Evolutionary conservation across 257 asterid genomes (phyloP).

Genomic region (Paraleonurus japonicus): DNA sequence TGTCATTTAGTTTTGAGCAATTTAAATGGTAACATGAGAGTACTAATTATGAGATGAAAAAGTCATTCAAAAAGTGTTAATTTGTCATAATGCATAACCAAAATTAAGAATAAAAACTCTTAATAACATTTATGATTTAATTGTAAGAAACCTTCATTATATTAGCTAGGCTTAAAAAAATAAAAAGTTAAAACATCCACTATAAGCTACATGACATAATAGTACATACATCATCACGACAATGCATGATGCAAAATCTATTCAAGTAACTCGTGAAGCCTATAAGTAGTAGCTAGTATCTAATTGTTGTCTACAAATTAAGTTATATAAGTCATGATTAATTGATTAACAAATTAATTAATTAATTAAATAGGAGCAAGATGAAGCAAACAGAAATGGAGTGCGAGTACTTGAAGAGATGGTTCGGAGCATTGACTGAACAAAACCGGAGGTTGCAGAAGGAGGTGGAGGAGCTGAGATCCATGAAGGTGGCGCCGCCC

Average conservation of each 20-base stretch:
- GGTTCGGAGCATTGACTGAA: conserved; percentile 60
- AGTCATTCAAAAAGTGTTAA: no score
- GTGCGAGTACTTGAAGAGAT: conserved; percentile 66
- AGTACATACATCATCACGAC: neutral
- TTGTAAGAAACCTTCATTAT: no score
- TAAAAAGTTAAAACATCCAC: neutral
- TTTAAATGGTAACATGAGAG: no score
- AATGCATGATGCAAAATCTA: neutral
- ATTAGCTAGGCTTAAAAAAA: no score
- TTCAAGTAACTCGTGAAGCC: neutral
- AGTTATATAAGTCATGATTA: neutral
- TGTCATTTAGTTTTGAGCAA: no score
- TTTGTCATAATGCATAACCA: neutral
- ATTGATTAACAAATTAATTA: neutral
- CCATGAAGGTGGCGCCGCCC: conserved; percentile 44
- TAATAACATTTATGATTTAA: no score
- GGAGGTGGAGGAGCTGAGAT: conserved; percentile 59
- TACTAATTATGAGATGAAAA: no score
- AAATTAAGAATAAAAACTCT: no score
- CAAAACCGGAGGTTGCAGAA: conserved; percentile 59
- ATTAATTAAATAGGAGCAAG: conserved; percentile 53
- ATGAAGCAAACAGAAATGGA: conserved; percentile 82
- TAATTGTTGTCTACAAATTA: neutral
- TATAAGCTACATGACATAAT: neutral
- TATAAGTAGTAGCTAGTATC: no score